Evolutionary conservation across 2,329 filamentous ascomycete species (phyloP).

Genomic region (Neoarthrinium moseri): DNA sequence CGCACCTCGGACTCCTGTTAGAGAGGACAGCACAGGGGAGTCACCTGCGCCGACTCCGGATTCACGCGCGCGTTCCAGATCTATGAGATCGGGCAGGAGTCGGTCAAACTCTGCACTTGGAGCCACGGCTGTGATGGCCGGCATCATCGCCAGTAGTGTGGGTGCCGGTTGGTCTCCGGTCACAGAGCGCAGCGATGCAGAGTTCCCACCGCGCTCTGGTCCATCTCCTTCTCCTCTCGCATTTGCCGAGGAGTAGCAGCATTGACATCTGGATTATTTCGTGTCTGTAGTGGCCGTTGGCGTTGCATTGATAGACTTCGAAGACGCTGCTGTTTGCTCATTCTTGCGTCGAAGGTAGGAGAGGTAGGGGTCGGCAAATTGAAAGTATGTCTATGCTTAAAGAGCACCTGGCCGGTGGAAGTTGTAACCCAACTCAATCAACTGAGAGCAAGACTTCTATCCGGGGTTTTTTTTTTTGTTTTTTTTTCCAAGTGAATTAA

Average conservation of each 20-base stretch:
- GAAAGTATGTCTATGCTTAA: no score
- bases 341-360: no score
- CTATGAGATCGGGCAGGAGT: constrained; percentile 49
- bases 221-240: constrained; percentile 28
- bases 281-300: no score
- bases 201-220: constrained; percentile 23
- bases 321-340: no score
- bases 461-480: no score
- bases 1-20: constrained; percentile 60
- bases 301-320: no score
- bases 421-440: no score
- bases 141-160: constrained; percentile 74
- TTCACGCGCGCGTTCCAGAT: constrained; percentile 64
- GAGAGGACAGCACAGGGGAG: constrained; percentile 48
- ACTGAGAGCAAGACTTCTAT: no score
- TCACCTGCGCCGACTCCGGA: constrained; percentile 55
- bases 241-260: constrained; percentile 36
- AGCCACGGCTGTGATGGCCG: constrained; percentile 78
- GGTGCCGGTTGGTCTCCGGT: constrained; percentile 76
- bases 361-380: no score
- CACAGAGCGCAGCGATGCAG: constrained; percentile 48
- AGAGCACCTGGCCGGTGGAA: no score
- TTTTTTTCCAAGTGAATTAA: no score
- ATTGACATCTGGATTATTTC: no score
- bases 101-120: constrained; percentile 70